Evolutionary conservation across 1,139 yeast genomes (phyloP).

Genomic region (Diutina sp.): DNA sequence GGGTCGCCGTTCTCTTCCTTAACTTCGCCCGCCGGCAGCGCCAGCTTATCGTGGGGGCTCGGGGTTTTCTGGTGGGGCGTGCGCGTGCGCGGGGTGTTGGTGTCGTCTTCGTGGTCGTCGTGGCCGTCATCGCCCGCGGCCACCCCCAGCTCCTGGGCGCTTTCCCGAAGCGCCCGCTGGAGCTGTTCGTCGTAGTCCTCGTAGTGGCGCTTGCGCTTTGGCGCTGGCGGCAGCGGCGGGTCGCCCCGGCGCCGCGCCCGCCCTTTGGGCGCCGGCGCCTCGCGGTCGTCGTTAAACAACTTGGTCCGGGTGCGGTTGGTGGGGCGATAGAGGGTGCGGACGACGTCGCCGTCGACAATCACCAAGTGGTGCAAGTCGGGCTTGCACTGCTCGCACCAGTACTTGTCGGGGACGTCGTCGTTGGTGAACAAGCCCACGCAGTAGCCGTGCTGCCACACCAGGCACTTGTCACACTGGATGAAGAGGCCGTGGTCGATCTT

Average conservation of each 20-base stretch:
- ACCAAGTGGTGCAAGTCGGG: slow-evolving; percentile 63
- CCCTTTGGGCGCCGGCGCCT: slow-evolving; percentile 6
- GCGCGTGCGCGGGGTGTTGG: not conserved
- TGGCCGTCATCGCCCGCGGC: not conserved
- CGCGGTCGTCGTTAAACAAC: slow-evolving; percentile 18
- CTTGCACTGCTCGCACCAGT: slow-evolving; percentile 85
- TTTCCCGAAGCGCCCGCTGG: slow-evolving; percentile 58
- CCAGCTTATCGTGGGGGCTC: not conserved
- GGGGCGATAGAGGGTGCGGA: slow-evolving; percentile 35
- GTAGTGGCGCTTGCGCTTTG: slow-evolving; percentile 19
- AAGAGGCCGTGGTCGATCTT: slow-evolving; percentile 67
- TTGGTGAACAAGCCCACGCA: slow-evolving; percentile 76
- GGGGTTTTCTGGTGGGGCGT: not conserved
- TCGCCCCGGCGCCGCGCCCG: not conserved
- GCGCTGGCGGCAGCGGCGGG: slow-evolving; percentile 11
- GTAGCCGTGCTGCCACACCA: slow-evolving; percentile 96
- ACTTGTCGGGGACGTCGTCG: slow-evolving; percentile 76
- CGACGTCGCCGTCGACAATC: slow-evolving; percentile 17
- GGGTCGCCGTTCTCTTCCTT: slow-evolving; percentile 4
- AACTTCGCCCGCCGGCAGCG: not conserved
- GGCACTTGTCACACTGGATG: slow-evolving; percentile 84
- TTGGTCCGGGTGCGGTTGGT: slow-evolving; percentile 34
- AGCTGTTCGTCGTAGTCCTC: slow-evolving; percentile 57
- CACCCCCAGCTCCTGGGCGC: slow-evolving; percentile 29
- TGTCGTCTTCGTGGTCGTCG: not conserved